Base-by-base conservation (phyloP, 1,284 basidiomycete genomes). In the Cutaneotrichosporon cyanovorans region DNA sequence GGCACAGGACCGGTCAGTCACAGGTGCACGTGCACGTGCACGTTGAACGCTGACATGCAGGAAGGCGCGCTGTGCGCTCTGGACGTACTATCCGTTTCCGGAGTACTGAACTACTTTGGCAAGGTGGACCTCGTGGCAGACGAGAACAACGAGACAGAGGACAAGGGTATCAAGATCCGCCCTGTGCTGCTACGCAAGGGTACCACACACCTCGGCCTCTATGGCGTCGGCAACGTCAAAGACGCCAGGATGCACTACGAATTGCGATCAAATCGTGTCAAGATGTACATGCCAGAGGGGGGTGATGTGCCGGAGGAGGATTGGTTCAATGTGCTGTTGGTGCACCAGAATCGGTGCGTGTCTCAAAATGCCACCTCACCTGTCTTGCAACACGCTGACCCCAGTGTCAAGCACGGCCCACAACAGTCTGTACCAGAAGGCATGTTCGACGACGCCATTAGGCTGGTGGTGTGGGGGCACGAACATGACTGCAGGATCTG, bases 231-330 rank as follows among this genome's bases (percentile, higher is more conserved):
- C 23, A 98, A 99, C 63, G 84, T 98, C 63, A 92, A 92, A 64
- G 95, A 98, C 66, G 83, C 86, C 54, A 77, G 95, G 31, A 89
- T 98, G 84, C 88, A 96, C 66, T 92, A 88, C 61, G 93, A 99
- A 72, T 77, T 98, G 34, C 75, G 89, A 45, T 88, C 86, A 59
- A 93, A 93, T 63, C 80, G 92, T 19, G 90, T 99, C 16, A 80
- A 85, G 57, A 93, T 98, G 90, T 96, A 83, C 69, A 87, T 92
- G 82, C 95, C 93, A 1, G 85, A 95, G 69, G 87, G 87, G 62
- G 78, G 87, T 14, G 78, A 83, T 16, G 32, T 56, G 11, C 40
- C 50, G 11, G 63, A 65, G 35, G 66, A 69, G 7, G 73, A 75
- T 33, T 98, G 91, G 91, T 98, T 97, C 75, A 97, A 99, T 66